A percentile compares a stretch with the other conserved stretches of the same genome.
These are phyloP conservation scores for Fragosphaeria purpurea DNA, from an alignment of 2,329 filamentous ascomycete genomes.

Conservation along the genomic window DNA sequence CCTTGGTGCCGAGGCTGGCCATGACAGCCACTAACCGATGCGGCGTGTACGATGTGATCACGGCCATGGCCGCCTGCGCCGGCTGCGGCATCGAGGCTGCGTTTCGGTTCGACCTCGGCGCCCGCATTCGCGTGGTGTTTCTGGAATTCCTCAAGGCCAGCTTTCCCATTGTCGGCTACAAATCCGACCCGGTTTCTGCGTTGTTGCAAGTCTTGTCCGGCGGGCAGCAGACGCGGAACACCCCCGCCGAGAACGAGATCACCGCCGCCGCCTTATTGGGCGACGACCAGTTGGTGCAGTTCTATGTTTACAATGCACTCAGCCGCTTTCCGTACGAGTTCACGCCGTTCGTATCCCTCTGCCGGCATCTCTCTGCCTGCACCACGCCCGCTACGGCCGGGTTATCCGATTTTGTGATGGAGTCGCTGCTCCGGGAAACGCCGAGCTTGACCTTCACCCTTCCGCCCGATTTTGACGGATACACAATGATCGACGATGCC, in stretches of 20 bases:
- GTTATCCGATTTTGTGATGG: constrained; percentile 39
- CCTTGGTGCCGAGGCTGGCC: constrained; percentile 41
- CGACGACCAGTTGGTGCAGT: constrained; percentile 46
- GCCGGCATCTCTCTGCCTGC: constrained; percentile 49
- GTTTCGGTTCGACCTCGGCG: constrained; percentile 46
- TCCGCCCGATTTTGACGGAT: constrained; percentile 61
- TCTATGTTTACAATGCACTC: constrained; percentile 57
- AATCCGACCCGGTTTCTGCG: constrained; percentile 57
- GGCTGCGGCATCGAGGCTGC: constrained; percentile 36
- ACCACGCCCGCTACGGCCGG: constrained; percentile 27
- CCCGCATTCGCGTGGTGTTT: constrained; percentile 53
- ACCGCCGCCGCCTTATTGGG: constrained; percentile 35
- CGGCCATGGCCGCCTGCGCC: constrained; percentile 37
- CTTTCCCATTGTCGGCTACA: constrained; percentile 59
- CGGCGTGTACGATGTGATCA: constrained; percentile 43
- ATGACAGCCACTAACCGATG: constrained; percentile 37
- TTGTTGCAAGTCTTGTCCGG: constrained; percentile 55
- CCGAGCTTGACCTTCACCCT: constrained; percentile 68
- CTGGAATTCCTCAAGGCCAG: constrained; percentile 62
- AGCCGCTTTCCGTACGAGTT: constrained; percentile 81
- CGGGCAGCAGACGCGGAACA: constrained; percentile 44
- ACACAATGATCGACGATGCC: constrained; percentile 70
- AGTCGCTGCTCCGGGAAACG: constrained; percentile 54
- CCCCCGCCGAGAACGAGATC: constrained; percentile 29
- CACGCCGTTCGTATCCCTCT: constrained; percentile 64